Percentiles rank a stretch among this genome's conserved stretches.
Conservation (phyloP, 2,329 filamentous ascomycete species). For the Gnomoniopsis smithogilvyi region DNA sequence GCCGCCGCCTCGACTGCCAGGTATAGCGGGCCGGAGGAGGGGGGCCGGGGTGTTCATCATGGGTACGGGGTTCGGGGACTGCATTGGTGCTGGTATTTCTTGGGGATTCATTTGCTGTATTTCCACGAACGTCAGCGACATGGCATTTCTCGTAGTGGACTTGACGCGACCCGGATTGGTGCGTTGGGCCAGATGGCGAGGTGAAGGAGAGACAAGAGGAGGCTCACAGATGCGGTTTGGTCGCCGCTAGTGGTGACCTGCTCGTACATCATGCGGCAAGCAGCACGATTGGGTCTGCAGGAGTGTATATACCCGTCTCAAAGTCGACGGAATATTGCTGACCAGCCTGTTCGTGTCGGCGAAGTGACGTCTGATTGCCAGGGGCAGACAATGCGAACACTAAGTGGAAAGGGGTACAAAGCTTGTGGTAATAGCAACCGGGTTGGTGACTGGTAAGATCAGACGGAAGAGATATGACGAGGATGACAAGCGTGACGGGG, state of each 20-base stretch:
- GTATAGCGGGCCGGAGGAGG: conserved; percentile 78
- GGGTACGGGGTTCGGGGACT: conserved; percentile 37
- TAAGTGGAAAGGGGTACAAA: not conserved
- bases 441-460: not conserved
- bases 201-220: not conserved
- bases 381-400: not conserved
- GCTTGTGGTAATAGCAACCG: not conserved
- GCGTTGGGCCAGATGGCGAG: not conserved
- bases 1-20: conserved; percentile 61
- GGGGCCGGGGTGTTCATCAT: conserved; percentile 71
- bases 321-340: not conserved
- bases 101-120: conserved; percentile 9
- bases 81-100: conserved; percentile 13
- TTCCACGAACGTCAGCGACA: not conserved
- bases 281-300: conserved; percentile 5
- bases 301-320: not conserved
- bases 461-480: not conserved
- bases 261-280: conserved; percentile 20
- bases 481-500: not conserved
- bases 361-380: not conserved
- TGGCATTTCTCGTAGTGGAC: not conserved
- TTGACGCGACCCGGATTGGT: not conserved
- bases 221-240: conserved; percentile 14
- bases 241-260: conserved; percentile 18
- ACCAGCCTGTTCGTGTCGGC: not conserved